phyloP scores from a whole-genome alignment of 805 yeast species.

The Yamadazyma philogaea region DNA sequence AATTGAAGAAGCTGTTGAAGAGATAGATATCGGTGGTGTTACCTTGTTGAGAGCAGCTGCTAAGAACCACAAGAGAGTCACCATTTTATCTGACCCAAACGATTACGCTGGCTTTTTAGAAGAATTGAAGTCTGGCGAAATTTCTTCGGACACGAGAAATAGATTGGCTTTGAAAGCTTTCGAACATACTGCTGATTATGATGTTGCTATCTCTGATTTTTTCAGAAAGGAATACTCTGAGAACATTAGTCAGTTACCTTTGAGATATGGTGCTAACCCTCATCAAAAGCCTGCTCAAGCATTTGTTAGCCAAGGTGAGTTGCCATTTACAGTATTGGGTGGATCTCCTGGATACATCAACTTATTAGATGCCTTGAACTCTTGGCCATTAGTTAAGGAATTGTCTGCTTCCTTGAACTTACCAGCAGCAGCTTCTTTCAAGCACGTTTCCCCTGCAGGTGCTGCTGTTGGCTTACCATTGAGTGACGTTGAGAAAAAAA shows the following conservation, averaged over 20 bases:
- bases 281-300: slow-evolving; percentile 99
- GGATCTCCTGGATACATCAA: slow-evolving; percentile 99
- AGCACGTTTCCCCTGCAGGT: slow-evolving; percentile 99
- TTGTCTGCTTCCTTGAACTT: slow-evolving; percentile 88
- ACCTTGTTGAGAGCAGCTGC: slow-evolving; percentile 98
- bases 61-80: slow-evolving; percentile 94
- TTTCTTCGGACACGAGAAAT: slow-evolving; percentile 72
- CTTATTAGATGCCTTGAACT: slow-evolving; percentile 91
- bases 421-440: slow-evolving; percentile 98
- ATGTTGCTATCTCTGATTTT: slow-evolving; percentile 91
- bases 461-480: slow-evolving; percentile 96
- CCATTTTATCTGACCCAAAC: slow-evolving; percentile 89
- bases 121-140: slow-evolving; percentile 73
- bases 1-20: slow-evolving; percentile 96
- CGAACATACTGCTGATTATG: slow-evolving; percentile 98
- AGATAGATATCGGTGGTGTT: slow-evolving; percentile 96
- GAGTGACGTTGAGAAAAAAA: slow-evolving; percentile 85
- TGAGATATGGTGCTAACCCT: slow-evolving; percentile 98
- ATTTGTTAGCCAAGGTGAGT: slow-evolving; percentile 75
- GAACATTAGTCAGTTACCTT: slow-evolving; percentile 81
- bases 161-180: slow-evolving; percentile 92
- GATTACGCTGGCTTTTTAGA: slow-evolving; percentile 86
- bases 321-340: slow-evolving; percentile 89
- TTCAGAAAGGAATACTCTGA: slow-evolving; percentile 97
- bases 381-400: slow-evolving; percentile 99